Conservation (phyloP, 2,329 filamentous ascomycete species). For the Fusarium devonianum region DNA sequence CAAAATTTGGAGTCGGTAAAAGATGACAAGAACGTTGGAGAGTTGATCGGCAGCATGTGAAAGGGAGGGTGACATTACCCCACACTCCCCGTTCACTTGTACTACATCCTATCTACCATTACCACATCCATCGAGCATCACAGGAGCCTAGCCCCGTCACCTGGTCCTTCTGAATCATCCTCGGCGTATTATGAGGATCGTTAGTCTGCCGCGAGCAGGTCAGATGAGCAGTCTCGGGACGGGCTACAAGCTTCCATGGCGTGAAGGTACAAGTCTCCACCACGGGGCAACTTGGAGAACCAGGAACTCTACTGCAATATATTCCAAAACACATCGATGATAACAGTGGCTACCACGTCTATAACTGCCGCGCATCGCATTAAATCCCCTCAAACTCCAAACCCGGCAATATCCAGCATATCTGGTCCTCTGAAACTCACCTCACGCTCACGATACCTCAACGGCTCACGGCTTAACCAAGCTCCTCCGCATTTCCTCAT, state of each 20-base stretch:
- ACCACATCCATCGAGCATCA: background rate
- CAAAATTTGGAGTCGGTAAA: constrained; percentile 4
- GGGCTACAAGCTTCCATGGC: background rate
- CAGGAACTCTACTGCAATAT: background rate
- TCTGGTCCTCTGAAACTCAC: constrained; percentile 41
- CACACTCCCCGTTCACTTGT: too few species aligned
- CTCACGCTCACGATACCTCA: constrained; percentile 29
- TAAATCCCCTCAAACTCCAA: constrained; percentile 1
- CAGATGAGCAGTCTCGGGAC: background rate
- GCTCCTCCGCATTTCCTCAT: constrained; percentile 31
- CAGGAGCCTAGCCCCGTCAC: constrained; percentile 1
- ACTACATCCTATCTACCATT: too few species aligned
- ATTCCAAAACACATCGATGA: constrained; percentile 12
- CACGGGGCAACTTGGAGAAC: background rate
- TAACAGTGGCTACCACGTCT: constrained; percentile 4
- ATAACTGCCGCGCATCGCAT: constrained; percentile 15
- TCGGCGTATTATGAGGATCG: background rate
- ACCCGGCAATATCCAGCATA: constrained; percentile 33
- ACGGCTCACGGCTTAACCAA: constrained; percentile 22
- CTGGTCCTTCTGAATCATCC: background rate
- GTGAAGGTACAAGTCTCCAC: background rate
- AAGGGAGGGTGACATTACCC: constrained; percentile 4
- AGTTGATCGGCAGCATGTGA: constrained; percentile 9
- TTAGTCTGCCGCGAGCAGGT: background rate
- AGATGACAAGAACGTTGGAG: constrained; percentile 10